Conservation (phyloP, 2,329 filamentous ascomycete genomes). For the Paecilomyces sp. region DNA sequence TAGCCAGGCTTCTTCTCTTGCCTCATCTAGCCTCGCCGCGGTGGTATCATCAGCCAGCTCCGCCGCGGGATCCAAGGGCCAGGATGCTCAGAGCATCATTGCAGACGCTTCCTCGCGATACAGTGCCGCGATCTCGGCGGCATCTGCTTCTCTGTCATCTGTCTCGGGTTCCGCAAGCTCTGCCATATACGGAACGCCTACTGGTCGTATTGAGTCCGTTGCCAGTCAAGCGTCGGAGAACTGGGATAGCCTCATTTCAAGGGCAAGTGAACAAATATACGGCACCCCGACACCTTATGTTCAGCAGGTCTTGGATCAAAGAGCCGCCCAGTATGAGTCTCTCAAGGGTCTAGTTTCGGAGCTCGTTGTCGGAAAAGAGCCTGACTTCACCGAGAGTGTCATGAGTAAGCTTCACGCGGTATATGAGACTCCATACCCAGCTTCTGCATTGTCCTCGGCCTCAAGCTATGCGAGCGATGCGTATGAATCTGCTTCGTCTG, state of each 20-base stretch:
- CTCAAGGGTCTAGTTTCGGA: constrained; percentile 69
- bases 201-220: constrained; percentile 38
- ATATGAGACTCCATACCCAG: constrained; percentile 56
- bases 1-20: constrained; percentile 26
- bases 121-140: constrained; percentile 35
- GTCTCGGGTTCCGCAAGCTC: constrained; percentile 37
- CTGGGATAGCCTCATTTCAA: constrained; percentile 58
- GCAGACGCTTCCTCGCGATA: constrained; percentile 40
- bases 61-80: constrained; percentile 23
- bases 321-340: constrained; percentile 58
- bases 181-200: constrained; percentile 38
- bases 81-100: constrained; percentile 31
- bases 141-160: constrained; percentile 33
- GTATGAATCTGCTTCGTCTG: constrained; percentile 36
- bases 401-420: constrained; percentile 63
- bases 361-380: constrained; percentile 68
- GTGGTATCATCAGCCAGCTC: constrained; percentile 35
- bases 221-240: constrained; percentile 53
- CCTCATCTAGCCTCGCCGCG: constrained; percentile 34
- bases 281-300: constrained; percentile 58
- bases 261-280: constrained; percentile 64
- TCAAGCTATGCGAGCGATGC: constrained; percentile 47
- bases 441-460: constrained; percentile 37
- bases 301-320: constrained; percentile 55
- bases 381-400: constrained; percentile 74